Conservation (phyloP, 208 protist genomes). For the Crithidia sp. region DNA sequence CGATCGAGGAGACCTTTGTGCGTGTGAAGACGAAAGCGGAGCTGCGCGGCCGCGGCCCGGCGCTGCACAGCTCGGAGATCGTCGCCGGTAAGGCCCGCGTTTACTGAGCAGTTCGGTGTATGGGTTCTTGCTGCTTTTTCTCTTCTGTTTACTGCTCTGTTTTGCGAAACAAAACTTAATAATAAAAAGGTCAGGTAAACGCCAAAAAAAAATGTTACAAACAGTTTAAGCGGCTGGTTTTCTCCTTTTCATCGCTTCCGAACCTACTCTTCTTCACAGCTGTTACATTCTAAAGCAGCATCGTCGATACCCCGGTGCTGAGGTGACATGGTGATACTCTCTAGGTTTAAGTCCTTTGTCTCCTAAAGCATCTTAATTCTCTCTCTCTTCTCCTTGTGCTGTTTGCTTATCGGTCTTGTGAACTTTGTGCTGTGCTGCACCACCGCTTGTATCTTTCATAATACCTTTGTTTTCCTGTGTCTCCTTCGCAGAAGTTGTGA, state of each 20-base stretch:
- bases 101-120: background rate
- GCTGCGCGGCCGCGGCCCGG: background rate
- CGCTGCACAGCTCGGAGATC: conserved; percentile 15
- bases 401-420: background rate
- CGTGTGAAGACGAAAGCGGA: conserved; percentile 3
- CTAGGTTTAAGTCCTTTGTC: background rate
- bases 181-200: no score
- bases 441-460: background rate
- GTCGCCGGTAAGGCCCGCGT: conserved; percentile 21
- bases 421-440: background rate
- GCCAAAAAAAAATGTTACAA: no score
- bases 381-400: background rate
- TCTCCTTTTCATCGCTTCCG: no score
- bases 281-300: no score
- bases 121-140: conserved; percentile 1
- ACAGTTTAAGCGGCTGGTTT: no score
- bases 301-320: no score
- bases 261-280: no score
- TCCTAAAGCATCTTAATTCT: background rate
- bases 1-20: conserved; percentile 8
- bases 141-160: background rate
- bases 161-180: no score
- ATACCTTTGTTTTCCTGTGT: background rate
- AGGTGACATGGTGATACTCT: no score
- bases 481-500: no score